Percentiles rank a stretch among this genome's conserved stretches.
phyloP scores from a whole-genome alignment of 2,329 filamentous ascomycete species.

The Delphinella strobiligena region DNA sequence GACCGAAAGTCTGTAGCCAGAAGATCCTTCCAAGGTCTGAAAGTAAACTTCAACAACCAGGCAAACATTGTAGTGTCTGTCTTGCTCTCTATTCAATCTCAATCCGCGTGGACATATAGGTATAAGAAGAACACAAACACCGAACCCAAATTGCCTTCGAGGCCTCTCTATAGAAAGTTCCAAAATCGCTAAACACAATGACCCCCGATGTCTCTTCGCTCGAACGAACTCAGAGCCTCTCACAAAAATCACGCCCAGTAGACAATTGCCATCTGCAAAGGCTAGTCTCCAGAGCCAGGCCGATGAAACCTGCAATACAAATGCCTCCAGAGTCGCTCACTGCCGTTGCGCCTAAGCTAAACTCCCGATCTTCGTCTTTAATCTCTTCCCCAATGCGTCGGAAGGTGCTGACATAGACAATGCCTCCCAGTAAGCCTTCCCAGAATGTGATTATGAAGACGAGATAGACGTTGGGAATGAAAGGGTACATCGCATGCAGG shows the following conservation, averaged over 20 bases:
- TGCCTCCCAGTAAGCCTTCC: slow-evolving; percentile 82
- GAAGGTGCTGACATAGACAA: slow-evolving; percentile 94
- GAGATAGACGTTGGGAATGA: slow-evolving; percentile 77
- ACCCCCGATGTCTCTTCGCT: no score
- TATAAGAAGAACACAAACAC: no score
- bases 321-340: slow-evolving; percentile 90
- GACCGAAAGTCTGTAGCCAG: no score
- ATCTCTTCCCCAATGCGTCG: slow-evolving; percentile 84
- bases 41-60: no score
- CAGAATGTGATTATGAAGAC: slow-evolving; percentile 80
- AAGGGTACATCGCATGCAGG: slow-evolving; percentile 64
- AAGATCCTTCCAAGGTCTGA: no score
- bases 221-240: slow-evolving; percentile 43
- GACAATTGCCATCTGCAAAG: slow-evolving; percentile 75
- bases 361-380: slow-evolving; percentile 67
- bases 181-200: no score
- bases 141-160: no score
- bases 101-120: no score
- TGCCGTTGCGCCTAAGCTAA: slow-evolving; percentile 77
- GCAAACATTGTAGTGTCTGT: no score
- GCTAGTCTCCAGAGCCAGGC: slow-evolving; percentile 69
- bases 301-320: slow-evolving; percentile 72
- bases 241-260: slow-evolving; percentile 56
- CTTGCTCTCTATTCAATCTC: no score
- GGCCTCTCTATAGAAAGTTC: no score